phyloP scores from a whole-genome alignment of 1,284 basidiomycete genomes.

The Trichosporon sp. region DNA sequence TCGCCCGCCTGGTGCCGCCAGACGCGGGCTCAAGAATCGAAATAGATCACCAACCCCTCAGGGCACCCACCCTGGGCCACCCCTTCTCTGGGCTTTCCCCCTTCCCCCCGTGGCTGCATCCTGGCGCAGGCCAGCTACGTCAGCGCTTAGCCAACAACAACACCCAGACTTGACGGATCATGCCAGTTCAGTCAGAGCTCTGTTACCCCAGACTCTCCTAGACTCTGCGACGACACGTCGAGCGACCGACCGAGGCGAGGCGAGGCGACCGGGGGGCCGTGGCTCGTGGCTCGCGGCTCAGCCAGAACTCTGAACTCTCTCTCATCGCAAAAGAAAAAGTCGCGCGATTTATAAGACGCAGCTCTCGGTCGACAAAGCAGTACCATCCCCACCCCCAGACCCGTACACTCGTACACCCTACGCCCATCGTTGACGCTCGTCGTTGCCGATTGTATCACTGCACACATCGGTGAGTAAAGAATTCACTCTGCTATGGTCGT shows the following conservation, averaged over 20 bases:
- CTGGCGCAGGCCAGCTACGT: slow-evolving; percentile 1
- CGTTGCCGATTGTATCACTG: not conserved
- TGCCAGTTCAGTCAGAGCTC: not conserved
- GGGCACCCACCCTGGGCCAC: not conserved
- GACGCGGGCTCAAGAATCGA: not conserved
- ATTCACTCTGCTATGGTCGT: no score
- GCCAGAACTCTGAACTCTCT: no score
- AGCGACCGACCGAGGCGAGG: not conserved
- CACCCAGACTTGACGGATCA: not conserved
- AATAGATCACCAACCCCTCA: not conserved
- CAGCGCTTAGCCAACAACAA: slow-evolving; percentile 1
- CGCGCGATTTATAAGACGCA: not conserved
- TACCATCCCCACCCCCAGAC: not conserved
- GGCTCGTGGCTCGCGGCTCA: no score
- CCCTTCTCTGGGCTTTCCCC: not conserved
- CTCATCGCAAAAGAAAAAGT: not conserved
- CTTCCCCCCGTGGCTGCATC: no score
- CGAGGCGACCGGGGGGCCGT: no score
- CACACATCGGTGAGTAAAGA: not conserved
- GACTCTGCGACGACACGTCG: no score
- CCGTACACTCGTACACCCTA: not conserved
- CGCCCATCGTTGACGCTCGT: not conserved
- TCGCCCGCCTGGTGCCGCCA: not conserved
- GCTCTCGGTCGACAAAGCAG: not conserved
- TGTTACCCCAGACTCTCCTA: not conserved